These are phyloP conservation scores for Phaffia rhodozyma DNA, from an alignment of 1,284 basidiomycete genomes.

Conservation along the genomic window DNA sequence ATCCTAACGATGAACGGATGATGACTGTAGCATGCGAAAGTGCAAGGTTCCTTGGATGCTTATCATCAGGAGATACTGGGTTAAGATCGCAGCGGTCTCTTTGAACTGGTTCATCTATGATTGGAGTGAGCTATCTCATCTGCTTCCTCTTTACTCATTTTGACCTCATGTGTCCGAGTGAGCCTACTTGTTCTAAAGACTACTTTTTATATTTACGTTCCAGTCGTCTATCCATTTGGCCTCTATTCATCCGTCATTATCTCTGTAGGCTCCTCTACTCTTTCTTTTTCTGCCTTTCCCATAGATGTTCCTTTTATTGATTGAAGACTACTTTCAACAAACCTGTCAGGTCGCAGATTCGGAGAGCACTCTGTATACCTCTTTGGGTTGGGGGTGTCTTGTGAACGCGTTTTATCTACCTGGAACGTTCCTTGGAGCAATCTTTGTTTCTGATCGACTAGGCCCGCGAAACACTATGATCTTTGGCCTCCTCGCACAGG, in stretches of 20 bases:
- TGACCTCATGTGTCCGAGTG: slow-evolving; percentile 42
- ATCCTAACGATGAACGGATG: too few relatives aligned
- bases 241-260: slow-evolving; percentile 60
- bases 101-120: slow-evolving; percentile 34
- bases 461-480: slow-evolving; percentile 67
- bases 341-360: not conserved
- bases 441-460: slow-evolving; percentile 53
- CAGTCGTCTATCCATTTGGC: slow-evolving; percentile 31
- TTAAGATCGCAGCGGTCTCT: slow-evolving; percentile 53
- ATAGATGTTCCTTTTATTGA: not conserved
- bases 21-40: slow-evolving; percentile 42
- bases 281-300: not conserved
- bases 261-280: slow-evolving; percentile 13
- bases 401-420: slow-evolving; percentile 41
- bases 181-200: not conserved
- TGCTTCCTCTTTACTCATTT: slow-evolving; percentile 72
- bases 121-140: slow-evolving; percentile 23
- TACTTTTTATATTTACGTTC: slow-evolving; percentile 13
- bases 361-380: slow-evolving; percentile 21
- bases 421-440: slow-evolving; percentile 63
- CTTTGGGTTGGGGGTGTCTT: slow-evolving; percentile 33
- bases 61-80: slow-evolving; percentile 69
- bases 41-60: slow-evolving; percentile 58
- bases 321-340: not conserved
- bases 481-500: slow-evolving; percentile 54